phyloP scores from a whole-genome alignment of 495 filamentous ascomycete species.

The Penicillium ochrochloron region DNA sequence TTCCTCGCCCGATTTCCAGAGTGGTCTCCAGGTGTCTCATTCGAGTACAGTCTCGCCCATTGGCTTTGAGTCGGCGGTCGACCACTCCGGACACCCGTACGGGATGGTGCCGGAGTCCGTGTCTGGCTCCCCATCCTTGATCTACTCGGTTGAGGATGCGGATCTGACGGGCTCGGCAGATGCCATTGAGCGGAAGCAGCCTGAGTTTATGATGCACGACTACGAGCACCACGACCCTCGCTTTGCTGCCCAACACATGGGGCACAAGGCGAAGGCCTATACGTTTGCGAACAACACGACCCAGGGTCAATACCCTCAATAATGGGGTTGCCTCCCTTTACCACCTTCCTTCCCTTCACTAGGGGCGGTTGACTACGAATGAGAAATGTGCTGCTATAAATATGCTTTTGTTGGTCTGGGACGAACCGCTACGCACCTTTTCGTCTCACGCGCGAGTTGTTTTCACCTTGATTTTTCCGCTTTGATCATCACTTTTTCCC shows the following conservation, averaged over 20 bases:
- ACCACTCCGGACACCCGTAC: conserved; percentile 32
- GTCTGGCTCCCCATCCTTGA: conserved; percentile 42
- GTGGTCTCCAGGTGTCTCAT: conserved; percentile 39
- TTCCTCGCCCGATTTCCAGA: conserved; percentile 48
- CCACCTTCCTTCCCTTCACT: background rate
- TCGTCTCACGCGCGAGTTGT: conserved; percentile 15
- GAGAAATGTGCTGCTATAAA: conserved; percentile 36
- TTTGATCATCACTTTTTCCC: conserved; percentile 8
- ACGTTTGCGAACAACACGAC: conserved; percentile 50
- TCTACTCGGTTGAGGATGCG: conserved; percentile 43
- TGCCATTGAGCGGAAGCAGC: conserved; percentile 37
- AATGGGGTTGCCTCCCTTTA: conserved; percentile 11
- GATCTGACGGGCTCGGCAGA: conserved; percentile 37
- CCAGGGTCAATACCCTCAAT: conserved; percentile 42
- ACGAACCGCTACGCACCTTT: conserved; percentile 30
- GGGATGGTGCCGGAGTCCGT: conserved; percentile 28
- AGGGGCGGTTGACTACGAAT: conserved; percentile 29
- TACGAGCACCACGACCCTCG: conserved; percentile 49
- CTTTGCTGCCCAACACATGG: conserved; percentile 45
- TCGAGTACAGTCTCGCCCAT: conserved; percentile 43
- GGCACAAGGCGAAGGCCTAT: conserved; percentile 49
- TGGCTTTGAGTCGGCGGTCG: conserved; percentile 37
- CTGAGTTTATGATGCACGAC: conserved; percentile 51
- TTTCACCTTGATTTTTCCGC: conserved; percentile 15
- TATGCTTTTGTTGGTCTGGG: conserved; percentile 31